Conservation (phyloP, 2,329 filamentous ascomycete genomes). For the Aspergillus fijiensis region DNA sequence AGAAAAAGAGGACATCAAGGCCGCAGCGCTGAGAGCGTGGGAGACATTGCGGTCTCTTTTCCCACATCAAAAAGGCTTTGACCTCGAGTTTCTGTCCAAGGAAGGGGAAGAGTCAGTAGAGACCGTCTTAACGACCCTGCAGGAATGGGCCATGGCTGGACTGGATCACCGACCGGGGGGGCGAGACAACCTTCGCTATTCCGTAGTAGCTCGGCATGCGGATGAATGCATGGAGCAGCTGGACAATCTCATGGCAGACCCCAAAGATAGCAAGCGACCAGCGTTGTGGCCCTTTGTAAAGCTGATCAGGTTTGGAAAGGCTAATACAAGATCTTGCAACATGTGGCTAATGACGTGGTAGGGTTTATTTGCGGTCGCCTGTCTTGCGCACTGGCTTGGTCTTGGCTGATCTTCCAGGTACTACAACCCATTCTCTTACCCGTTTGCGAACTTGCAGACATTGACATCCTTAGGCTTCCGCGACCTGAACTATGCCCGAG, state of each 20-base stretch:
- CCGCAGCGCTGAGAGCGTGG: constrained; percentile 11
- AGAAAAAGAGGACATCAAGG: constrained; percentile 12
- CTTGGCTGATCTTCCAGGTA: constrained; percentile 25
- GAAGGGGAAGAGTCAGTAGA: constrained; percentile 3
- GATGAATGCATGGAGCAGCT: constrained; percentile 17
- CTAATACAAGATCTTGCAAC: not conserved
- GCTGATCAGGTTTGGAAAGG: constrained; percentile 17
- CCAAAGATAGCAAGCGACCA: not conserved
- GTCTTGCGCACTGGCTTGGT: constrained; percentile 23
- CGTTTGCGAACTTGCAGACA: not conserved
- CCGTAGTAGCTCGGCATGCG: not conserved
- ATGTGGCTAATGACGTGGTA: constrained; percentile 7
- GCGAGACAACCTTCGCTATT: constrained; percentile 4
- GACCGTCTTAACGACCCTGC: constrained; percentile 9
- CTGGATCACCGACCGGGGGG: constrained; percentile 16
- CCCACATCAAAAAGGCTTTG: constrained; percentile 8
- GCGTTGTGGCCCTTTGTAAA: constrained; percentile 26
- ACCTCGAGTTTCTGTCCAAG: constrained; percentile 15
- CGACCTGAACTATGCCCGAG: constrained; percentile 23
- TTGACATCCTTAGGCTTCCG: constrained; percentile 16
- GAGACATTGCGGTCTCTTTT: constrained; percentile 21
- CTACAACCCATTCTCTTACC: too few relatives aligned
- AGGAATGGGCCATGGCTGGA: constrained; percentile 12
- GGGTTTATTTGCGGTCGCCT: constrained; percentile 22
- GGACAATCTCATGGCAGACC: constrained; percentile 17